A percentile compares a stretch with the other conserved stretches of the same genome.
Evolutionary conservation across 2,329 filamentous ascomycete genomes (phyloP).

Genomic region (Pleurostoma richardsiae): DNA sequence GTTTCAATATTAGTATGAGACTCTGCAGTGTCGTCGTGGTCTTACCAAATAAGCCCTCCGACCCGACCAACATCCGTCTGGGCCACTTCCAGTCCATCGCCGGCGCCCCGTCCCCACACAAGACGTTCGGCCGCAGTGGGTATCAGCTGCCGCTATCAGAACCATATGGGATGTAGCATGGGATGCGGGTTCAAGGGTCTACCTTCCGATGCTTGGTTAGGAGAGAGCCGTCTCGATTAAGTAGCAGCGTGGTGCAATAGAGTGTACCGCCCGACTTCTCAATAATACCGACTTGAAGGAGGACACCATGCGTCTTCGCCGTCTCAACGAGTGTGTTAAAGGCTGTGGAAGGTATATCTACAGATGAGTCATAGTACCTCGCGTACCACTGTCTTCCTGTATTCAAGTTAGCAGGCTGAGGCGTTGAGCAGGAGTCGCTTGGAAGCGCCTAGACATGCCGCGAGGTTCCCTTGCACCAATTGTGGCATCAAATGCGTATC

Average conservation of each 20-base stretch:
- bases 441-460: conserved; percentile 16
- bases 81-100: conserved; percentile 30
- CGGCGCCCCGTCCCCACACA: conserved; percentile 39
- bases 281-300: conserved; percentile 31
- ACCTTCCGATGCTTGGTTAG: conserved; percentile 32
- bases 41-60: conserved; percentile 32
- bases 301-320: conserved; percentile 26
- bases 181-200: not conserved
- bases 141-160: conserved; percentile 22
- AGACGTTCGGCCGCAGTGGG: conserved; percentile 33
- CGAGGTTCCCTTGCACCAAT: conserved; percentile 31
- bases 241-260: conserved; percentile 31
- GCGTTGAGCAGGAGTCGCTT: no score
- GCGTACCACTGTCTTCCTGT: conserved; percentile 34
- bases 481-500: conserved; percentile 35
- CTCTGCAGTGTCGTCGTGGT: not conserved
- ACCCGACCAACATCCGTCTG: conserved; percentile 33
- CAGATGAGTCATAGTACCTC: conserved; percentile 30
- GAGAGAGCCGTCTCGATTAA: conserved; percentile 27
- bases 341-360: conserved; percentile 30
- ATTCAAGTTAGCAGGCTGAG: not conserved
- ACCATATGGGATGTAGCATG: not conserved
- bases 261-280: conserved; percentile 33
- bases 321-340: conserved; percentile 23
- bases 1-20: not conserved